These are phyloP conservation scores for peach (Prunus persica) DNA, from an alignment of 306 rosid species.

Conservation along the genomic window DNA sequence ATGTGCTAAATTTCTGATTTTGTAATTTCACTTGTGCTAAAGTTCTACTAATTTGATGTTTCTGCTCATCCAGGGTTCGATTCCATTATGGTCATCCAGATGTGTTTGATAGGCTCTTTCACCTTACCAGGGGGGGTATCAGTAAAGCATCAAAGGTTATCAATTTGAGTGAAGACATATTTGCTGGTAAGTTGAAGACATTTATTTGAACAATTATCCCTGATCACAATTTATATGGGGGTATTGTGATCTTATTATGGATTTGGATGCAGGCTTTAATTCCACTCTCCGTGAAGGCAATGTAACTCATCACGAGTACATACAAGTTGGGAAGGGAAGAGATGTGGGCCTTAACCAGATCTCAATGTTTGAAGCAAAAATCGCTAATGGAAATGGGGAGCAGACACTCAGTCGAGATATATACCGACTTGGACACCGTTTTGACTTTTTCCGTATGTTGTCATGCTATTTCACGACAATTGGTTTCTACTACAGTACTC, in stretches of 20 bases:
- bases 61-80: constrained; percentile 67
- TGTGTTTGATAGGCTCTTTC: constrained; percentile 94
- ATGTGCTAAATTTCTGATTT: neutral
- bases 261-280: constrained; percentile 68
- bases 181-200: constrained; percentile 65
- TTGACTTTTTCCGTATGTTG: constrained; percentile 93
- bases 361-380: constrained; percentile 96
- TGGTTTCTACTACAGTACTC: constrained; percentile 94
- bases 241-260: neutral
- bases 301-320: constrained; percentile 97
- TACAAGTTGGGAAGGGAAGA: constrained; percentile 98
- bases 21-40: neutral
- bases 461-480: constrained; percentile 93
- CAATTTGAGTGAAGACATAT: constrained; percentile 97
- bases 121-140: constrained; percentile 93
- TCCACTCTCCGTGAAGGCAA: constrained; percentile 98
- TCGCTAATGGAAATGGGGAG: constrained; percentile 98
- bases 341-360: constrained; percentile 99
- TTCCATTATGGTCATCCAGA: constrained; percentile 99
- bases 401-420: constrained; percentile 94
- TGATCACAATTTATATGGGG: neutral
- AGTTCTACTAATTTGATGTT: neutral
- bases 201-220: neutral
- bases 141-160: constrained; percentile 98
- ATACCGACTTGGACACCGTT: constrained; percentile 96